Evolutionary conservation across 768 basidiomycete species (phyloP).

Genomic region (Leccinum longicurvipes): DNA sequence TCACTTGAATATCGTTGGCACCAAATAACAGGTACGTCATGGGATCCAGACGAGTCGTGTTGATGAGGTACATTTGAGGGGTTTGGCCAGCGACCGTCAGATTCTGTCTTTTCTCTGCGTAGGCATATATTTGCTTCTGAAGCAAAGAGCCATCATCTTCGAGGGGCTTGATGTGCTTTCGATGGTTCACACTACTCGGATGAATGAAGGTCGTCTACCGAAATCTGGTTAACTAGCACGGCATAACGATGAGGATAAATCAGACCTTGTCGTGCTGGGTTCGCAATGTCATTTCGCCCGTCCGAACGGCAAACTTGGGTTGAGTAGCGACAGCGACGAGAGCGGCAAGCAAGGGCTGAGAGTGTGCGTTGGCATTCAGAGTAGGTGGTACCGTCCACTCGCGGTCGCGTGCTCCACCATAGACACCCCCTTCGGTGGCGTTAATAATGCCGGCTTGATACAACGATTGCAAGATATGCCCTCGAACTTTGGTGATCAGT

Average conservation of each 20-base stretch:
- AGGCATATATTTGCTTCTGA: constrained; percentile 74
- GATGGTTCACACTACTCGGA: constrained; percentile 81
- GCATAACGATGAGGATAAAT: constrained; percentile 2
- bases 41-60: constrained; percentile 82
- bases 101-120: constrained; percentile 80
- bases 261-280: constrained; percentile 83
- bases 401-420: constrained; percentile 30
- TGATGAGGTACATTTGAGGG: constrained; percentile 69
- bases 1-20: constrained; percentile 71
- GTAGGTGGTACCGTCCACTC: constrained; percentile 54
- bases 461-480: constrained; percentile 71
- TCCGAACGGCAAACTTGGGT: constrained; percentile 85
- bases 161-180: constrained; percentile 41
- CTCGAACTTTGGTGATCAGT: constrained; percentile 76
- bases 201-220: constrained; percentile 73
- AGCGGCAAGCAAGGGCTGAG: constrained; percentile 73
- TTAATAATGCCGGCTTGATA: constrained; percentile 80
- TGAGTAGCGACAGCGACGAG: constrained; percentile 83
- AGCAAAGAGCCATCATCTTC: constrained; percentile 16
- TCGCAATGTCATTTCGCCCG: constrained; percentile 61
- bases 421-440: constrained; percentile 65
- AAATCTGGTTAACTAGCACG: constrained; percentile 7
- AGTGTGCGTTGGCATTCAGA: constrained; percentile 70
- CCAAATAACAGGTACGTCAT: constrained; percentile 91
- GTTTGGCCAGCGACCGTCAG: constrained; percentile 44